Conservation (phyloP, 2,329 filamentous ascomycete species). For the Aspergillus jensenii region DNA sequence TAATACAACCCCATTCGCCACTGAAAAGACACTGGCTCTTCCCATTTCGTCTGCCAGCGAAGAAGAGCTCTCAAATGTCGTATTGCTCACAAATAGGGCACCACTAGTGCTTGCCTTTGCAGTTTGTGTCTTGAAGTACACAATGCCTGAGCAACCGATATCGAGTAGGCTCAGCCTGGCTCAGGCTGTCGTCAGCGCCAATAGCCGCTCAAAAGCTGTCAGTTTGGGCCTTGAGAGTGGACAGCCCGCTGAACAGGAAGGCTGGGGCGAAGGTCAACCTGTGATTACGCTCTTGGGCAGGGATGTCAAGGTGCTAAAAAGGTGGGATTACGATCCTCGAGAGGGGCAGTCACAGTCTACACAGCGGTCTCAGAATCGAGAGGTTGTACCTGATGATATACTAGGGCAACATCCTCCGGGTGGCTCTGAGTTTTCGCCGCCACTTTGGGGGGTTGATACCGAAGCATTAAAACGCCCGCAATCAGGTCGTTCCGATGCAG, state of each 20-base stretch:
- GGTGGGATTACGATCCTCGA: conserved; percentile 69
- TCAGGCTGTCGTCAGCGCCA: conserved; percentile 80
- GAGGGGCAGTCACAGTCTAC: conserved; percentile 41
- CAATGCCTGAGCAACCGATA: conserved; percentile 80
- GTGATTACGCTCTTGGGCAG: conserved; percentile 70
- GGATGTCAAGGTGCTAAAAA: conserved; percentile 71
- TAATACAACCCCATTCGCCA: conserved; percentile 27
- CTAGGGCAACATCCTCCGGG: conserved; percentile 13
- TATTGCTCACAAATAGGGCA: conserved; percentile 73
- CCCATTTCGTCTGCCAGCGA: conserved; percentile 47
- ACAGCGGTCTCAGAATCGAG: conserved; percentile 11
- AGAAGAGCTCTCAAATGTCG: conserved; percentile 57
- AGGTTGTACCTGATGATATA: conserved; percentile 12
- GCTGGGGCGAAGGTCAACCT: conserved; percentile 74
- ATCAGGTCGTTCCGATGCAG: conserved; percentile 15
- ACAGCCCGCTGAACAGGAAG: conserved; percentile 65
- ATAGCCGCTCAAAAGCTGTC: conserved; percentile 73
- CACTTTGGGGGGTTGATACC: conserved; percentile 60
- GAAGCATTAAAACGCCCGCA: conserved; percentile 55
- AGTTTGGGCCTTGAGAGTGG: conserved; percentile 70
- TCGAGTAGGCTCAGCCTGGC: conserved; percentile 82
- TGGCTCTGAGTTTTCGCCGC: conserved; percentile 31
- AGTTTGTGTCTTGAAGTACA: conserved; percentile 70
- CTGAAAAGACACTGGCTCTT: conserved; percentile 36
- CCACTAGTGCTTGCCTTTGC: conserved; percentile 81